Evolutionary conservation across 306 rosid species (phyloP), one percentile per base, ranked within the genome.

Genomic region (Cucurbita pepo): DNA sequence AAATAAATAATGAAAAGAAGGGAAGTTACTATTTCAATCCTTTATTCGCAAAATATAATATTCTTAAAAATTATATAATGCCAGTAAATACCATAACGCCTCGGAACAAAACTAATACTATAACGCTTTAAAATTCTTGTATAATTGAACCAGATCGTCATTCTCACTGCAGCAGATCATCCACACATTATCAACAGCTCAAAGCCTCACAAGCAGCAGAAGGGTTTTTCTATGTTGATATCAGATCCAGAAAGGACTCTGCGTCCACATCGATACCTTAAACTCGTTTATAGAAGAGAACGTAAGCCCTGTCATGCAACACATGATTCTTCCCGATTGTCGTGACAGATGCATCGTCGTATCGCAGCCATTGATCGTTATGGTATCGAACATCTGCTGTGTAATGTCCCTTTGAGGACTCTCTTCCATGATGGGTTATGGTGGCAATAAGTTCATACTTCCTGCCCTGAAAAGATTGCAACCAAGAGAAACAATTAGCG

Each of bases 351-450:
- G 90, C 87, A 62, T 94, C 97, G 60, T 94, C 92, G 72, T 89
- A 94, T 69, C 95, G 84, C 19, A 91, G 87, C 99, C 99, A 94
- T 67, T 76, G 88, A 74, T 90, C 82, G 36, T 81, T 80, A 2
- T 82, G 77, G 79, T 82, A 81, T 72, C 79, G 86, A 37, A 92
- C 92, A 88, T 94, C 96, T 2, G 99, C 96, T 11, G 96, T 94
- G 83, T 94, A 94, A 79, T 91, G 97, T 37, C 99, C 99, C 82
- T 94, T 91, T 18, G 96, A 94, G 40, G 97, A 87, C 72, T 91
- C 99, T 81, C 88, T 77, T 55, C 99, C 99, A 61, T 91, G 97
- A 84, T 94, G 99, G 80, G 97, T 91, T 67, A 94, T 84, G 74
- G 99, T 94, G 55, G 96, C 88, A 74, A 91, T 96, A 50, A 94